Percentiles rank a stretch among this genome's conserved stretches.
Conservation (phyloP, 2,329 filamentous ascomycete species). For the Didymella segeticola region DNA sequence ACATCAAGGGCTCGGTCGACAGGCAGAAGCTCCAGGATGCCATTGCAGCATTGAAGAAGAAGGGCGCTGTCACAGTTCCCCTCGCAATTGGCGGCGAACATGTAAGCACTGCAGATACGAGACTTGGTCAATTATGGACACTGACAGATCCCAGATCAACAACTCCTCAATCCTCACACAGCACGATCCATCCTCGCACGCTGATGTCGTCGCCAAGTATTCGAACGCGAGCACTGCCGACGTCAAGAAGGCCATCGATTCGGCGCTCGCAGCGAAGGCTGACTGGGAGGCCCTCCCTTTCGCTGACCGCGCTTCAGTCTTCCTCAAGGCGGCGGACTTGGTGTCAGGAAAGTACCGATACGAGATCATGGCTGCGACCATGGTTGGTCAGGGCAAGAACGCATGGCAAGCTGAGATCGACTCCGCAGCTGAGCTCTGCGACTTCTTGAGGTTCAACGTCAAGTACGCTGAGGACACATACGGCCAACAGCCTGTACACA, state of each 20-base stretch:
- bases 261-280: constrained; percentile 83
- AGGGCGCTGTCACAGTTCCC: constrained; percentile 77
- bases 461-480: constrained; percentile 93
- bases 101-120: constrained; percentile 55
- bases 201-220: constrained; percentile 78
- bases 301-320: constrained; percentile 87
- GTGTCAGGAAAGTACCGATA: constrained; percentile 93
- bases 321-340: constrained; percentile 94
- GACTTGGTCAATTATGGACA: constrained; percentile 1
- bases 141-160: constrained; percentile 62
- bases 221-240: constrained; percentile 80
- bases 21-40: constrained; percentile 78
- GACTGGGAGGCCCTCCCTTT: constrained; percentile 89
- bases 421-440: constrained; percentile 86
- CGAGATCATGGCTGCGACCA: constrained; percentile 94
- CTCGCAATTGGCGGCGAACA: constrained; percentile 83
- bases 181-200: constrained; percentile 82
- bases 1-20: constrained; percentile 81
- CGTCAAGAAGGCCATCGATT: constrained; percentile 79
- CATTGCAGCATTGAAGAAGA: constrained; percentile 71
- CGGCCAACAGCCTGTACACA: constrained; percentile 82
- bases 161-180: constrained; percentile 72
- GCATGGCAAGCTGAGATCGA: constrained; percentile 99
- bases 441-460: constrained; percentile 94
- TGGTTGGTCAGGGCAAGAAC: constrained; percentile 97